A percentile compares a stretch with the other conserved stretches of the same genome.
Conservation (phyloP, 2,329 filamentous ascomycete genomes). For the Calycina herbarum region DNA sequence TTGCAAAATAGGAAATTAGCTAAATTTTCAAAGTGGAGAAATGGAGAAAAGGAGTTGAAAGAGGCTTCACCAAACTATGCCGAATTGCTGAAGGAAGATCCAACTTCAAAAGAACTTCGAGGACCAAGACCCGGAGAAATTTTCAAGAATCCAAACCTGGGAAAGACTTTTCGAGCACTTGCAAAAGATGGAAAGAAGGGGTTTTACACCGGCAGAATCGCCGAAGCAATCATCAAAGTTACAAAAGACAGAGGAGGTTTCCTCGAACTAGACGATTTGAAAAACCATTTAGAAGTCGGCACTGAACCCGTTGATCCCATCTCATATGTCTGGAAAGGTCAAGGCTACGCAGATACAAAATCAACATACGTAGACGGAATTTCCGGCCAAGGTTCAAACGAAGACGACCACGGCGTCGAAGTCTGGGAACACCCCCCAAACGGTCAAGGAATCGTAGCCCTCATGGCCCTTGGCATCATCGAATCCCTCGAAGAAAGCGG, state of each 20-base stretch:
- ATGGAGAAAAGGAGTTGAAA: slow-evolving; percentile 62
- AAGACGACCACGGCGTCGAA: slow-evolving; percentile 61
- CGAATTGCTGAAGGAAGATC: slow-evolving; percentile 84
- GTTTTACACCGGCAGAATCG: slow-evolving; percentile 86
- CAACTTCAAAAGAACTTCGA: slow-evolving; percentile 63
- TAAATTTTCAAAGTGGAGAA: slow-evolving; percentile 62
- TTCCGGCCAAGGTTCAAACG: slow-evolving; percentile 40
- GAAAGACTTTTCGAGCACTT: slow-evolving; percentile 76
- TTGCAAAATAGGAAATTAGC: neutral
- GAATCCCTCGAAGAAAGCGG: slow-evolving; percentile 77
- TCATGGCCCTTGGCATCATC: slow-evolving; percentile 92
- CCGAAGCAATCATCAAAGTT: slow-evolving; percentile 77
- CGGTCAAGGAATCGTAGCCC: slow-evolving; percentile 89
- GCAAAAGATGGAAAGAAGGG: slow-evolving; percentile 82
- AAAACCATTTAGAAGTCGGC: slow-evolving; percentile 70
- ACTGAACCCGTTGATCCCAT: slow-evolving; percentile 84
- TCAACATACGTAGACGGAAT: slow-evolving; percentile 45
- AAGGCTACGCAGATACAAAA: slow-evolving; percentile 53
- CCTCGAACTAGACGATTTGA: slow-evolving; percentile 76
- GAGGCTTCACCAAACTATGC: slow-evolving; percentile 79
- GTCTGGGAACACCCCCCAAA: slow-evolving; percentile 98
- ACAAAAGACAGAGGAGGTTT: slow-evolving; percentile 74
- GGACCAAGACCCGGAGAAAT: slow-evolving; percentile 81
- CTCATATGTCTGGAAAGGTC: slow-evolving; percentile 73
- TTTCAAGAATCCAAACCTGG: slow-evolving; percentile 81